Evolutionary conservation across 805 yeast genomes (phyloP), one percentile per base, ranked within the genome.

Genomic region (Wickerhamomyces pijperi): DNA sequence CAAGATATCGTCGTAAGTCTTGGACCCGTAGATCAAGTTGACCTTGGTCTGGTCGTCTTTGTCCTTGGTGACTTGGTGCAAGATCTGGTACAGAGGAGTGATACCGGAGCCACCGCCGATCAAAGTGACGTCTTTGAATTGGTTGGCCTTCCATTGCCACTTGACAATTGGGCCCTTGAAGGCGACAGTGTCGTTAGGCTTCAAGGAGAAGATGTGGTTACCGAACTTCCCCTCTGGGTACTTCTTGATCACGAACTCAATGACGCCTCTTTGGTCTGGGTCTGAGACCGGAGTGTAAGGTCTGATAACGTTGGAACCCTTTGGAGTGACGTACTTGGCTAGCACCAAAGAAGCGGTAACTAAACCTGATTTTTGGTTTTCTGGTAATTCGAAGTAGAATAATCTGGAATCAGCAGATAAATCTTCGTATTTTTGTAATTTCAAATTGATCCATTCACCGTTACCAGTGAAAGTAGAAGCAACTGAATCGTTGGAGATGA

Each of bases 51-150:
- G 81, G 67, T 92, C 97, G 35, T 64, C 67, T 41, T 94, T 88
- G 70, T 88, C 76, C 58, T 71, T 69, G 55, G 83, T 70, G 58
- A 90, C 74, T 59, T 76, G 78, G 54, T 76, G 81, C 46, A 85
- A 61, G 60, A 92, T 65, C 70, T 92, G 98, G 71, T 73, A 88
- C 63, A 92, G 71, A 43, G 98, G 98, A 36, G 97, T 85, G 61
- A 92, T 88, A 64, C 97, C 97, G 38, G 94, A 72, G 58, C 98
- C 98, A 56, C 95, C 98, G 53, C 96, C 97, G 50, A 92, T 69
- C 58, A 92, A 73, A 42, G 81, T 76, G 58, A 92, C 76, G 48
- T 76, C 67, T 54, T 82, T 75, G 68, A 74, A 90, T 58, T 78
- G 75, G 71, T 92, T 90, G 50, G 90, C 82, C 53, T 72, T 72